Evolutionary conservation across 768 basidiomycete species (phyloP).

Genomic region (Tricholomella constricta): DNA sequence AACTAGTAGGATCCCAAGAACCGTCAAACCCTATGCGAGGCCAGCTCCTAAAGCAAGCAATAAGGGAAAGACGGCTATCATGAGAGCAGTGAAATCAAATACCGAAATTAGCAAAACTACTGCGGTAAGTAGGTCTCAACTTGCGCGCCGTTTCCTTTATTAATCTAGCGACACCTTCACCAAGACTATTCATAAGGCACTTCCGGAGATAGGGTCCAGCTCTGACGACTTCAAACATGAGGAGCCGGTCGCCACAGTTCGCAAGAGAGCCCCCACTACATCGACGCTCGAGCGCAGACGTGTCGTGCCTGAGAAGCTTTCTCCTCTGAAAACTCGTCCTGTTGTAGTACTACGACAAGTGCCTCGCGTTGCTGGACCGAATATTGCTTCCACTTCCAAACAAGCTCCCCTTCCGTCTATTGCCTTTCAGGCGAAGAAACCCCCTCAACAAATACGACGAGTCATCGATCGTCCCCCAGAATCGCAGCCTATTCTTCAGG

Average conservation of each 20-base stretch:
- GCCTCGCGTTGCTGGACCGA: conserved; percentile 19
- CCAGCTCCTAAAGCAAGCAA: conserved; percentile 21
- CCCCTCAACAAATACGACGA: conserved; percentile 18
- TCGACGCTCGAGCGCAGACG: conserved; percentile 44
- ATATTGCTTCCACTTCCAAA: conserved; percentile 1
- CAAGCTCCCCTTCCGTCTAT: neutral
- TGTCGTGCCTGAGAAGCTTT: conserved; percentile 31
- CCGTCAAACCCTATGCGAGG: conserved; percentile 61
- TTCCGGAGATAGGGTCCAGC: neutral
- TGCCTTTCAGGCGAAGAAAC: conserved; percentile 10
- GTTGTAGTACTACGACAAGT: conserved; percentile 30
- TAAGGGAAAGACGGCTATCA: conserved; percentile 11
- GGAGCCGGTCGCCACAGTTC: neutral
- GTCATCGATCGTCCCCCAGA: conserved; percentile 18
- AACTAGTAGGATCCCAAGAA: conserved; percentile 63
- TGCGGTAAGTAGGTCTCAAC: conserved; percentile 2
- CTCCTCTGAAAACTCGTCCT: conserved; percentile 28
- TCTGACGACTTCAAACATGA: conserved; percentile 1
- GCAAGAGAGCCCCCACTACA: conserved; percentile 3
- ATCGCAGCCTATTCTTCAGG: neutral
- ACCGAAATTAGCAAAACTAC: conserved; percentile 18
- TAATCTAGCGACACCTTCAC: neutral
- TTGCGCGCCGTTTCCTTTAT: neutral
- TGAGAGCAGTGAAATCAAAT: conserved; percentile 22
- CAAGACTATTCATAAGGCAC: neutral